phyloP scores from a whole-genome alignment of 2,329 filamentous ascomycete genomes.

The Zasmidium citrigriseum region DNA sequence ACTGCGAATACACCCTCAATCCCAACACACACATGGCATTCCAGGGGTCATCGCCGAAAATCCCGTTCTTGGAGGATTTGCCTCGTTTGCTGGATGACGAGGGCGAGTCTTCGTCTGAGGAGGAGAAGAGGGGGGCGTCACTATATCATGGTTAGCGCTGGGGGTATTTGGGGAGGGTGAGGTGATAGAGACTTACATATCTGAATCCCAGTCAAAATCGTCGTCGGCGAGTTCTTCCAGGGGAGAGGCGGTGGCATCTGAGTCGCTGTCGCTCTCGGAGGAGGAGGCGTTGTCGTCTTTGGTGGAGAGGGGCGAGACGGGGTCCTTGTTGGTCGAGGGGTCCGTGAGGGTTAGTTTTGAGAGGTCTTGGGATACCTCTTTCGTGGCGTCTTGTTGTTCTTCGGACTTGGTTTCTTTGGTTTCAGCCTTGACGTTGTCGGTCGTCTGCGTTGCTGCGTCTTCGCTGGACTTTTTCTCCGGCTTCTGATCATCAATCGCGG shows the following conservation, averaged over 20 bases:
- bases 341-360: not conserved
- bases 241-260: constrained; percentile 22
- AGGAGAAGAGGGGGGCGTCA: constrained; percentile 24
- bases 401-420: not conserved
- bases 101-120: constrained; percentile 5
- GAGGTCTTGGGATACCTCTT: not conserved
- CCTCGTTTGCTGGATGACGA: constrained; percentile 1
- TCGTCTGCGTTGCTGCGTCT: constrained; percentile 1
- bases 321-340: not conserved
- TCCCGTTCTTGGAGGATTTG: constrained; percentile 35
- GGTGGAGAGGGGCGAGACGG: constrained; percentile 3
- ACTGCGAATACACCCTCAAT: constrained; percentile 56
- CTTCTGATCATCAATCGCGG: not conserved
- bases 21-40: constrained; percentile 64
- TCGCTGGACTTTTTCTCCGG: not conserved
- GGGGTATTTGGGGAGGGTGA: not conserved
- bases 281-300: constrained; percentile 3
- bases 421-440: not conserved
- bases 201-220: constrained; percentile 36
- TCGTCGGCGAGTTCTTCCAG: constrained; percentile 31
- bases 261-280: constrained; percentile 17
- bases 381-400: not conserved
- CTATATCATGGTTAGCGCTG: constrained; percentile 2
- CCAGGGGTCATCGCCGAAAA: constrained; percentile 57
- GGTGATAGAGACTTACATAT: constrained; percentile 22